These are phyloP conservation scores for Melocanna baccifera DNA, from an alignment of 176 grass and related monocot genomes.

Conservation along the genomic window DNA sequence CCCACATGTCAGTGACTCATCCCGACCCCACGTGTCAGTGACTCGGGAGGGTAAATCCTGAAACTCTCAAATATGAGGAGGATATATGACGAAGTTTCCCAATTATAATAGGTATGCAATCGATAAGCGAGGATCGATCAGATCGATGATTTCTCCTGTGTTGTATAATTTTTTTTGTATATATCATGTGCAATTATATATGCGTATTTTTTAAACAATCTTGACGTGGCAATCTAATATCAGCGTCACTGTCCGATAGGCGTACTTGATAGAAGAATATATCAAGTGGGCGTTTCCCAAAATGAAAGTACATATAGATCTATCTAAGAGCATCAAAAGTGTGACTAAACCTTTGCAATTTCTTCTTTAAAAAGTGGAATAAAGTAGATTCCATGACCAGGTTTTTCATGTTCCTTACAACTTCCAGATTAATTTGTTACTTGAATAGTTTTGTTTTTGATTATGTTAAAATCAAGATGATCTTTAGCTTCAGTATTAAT, in stretches of 20 bases:
- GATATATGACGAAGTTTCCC: too few species aligned
- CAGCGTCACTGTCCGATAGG: slow-evolving; percentile 31
- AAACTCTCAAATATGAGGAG: too few species aligned
- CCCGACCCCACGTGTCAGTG: too few species aligned
- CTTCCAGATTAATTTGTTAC: neutral
- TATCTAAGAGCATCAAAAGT: neutral
- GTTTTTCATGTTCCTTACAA: neutral
- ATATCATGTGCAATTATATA: neutral
- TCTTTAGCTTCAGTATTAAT: neutral
- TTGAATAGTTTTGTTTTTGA: neutral
- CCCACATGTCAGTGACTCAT: too few species aligned
- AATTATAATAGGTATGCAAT: neutral
- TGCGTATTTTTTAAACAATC: neutral
- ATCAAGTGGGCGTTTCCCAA: slow-evolving; percentile 14
- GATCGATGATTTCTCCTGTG: neutral
- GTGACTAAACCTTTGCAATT: neutral
- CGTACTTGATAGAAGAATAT: neutral
- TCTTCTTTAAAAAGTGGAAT: neutral
- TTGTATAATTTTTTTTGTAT: neutral
- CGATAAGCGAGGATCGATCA: neutral
- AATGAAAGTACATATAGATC: neutral
- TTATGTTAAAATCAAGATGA: neutral
- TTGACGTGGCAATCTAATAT: slow-evolving; percentile 10
- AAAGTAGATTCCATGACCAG: neutral
- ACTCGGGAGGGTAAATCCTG: too few species aligned